Conservation (phyloP, 352 stramenopile species). For the Globisporangium camurandrum region DNA sequence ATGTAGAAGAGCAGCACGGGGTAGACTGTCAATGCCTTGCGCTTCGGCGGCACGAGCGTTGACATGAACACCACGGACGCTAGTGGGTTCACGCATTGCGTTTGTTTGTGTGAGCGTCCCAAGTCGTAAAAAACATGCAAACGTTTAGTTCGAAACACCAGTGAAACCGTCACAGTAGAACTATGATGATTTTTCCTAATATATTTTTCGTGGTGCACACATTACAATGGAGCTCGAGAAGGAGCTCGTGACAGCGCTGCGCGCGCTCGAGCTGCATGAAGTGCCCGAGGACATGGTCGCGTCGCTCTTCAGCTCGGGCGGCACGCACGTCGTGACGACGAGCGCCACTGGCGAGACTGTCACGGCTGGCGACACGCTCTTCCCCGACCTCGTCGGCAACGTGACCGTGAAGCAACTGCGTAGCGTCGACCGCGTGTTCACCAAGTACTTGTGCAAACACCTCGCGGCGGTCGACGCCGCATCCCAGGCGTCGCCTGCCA, state of each 20-base stretch:
- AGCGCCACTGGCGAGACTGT: constrained; percentile 12
- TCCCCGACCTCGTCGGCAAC: constrained; percentile 23
- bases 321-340: constrained; percentile 32
- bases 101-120: background rate
- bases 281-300: constrained; percentile 41
- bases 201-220: no score
- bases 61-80: constrained; percentile 98
- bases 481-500: background rate
- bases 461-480: constrained; percentile 11
- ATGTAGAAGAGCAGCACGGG: constrained; percentile 99
- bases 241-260: constrained; percentile 53
- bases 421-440: constrained; percentile 42
- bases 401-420: constrained; percentile 36
- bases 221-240: constrained; percentile 32
- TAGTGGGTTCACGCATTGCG: constrained; percentile 12
- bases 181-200: no score
- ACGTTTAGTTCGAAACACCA: background rate
- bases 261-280: constrained; percentile 43
- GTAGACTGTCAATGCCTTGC: constrained; percentile 95
- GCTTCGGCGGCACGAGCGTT: constrained; percentile 93
- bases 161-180: no score
- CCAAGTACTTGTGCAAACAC: constrained; percentile 42
- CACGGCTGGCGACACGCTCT: constrained; percentile 12
- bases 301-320: constrained; percentile 61
- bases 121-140: background rate